Percentiles rank a stretch among this genome's conserved stretches.
Conservation (phyloP, 352 stramenopile species). For the Globisporangium cystogenes region DNA sequence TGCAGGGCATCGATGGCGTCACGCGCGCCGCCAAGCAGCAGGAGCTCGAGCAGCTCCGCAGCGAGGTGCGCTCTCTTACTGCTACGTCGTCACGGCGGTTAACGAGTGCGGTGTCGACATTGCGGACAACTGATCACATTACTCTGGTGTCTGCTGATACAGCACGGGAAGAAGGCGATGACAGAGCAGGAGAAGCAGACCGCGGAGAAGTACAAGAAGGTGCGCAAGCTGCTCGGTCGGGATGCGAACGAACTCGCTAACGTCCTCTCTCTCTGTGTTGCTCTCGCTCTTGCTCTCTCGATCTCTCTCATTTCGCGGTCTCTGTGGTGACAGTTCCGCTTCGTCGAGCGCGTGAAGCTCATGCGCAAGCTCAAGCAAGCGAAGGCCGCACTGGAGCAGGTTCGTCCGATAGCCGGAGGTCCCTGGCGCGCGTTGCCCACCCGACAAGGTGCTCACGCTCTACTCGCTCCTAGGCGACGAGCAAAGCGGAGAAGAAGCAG, state of each 20-base stretch:
- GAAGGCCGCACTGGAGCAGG: constrained; percentile 41
- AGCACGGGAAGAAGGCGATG: constrained; percentile 43
- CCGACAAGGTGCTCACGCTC: no score
- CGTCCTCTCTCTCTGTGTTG: not conserved
- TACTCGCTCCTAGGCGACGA: constrained; percentile 17
- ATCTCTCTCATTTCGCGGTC: not conserved
- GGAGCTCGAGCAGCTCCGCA: constrained; percentile 40
- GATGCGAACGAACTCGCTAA: not conserved
- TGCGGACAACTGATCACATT: no score
- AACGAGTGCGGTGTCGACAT: not conserved
- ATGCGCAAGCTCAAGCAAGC: constrained; percentile 75
- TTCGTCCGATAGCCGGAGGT: no score
- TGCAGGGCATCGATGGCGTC: constrained; percentile 35
- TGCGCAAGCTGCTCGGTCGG: constrained; percentile 9
- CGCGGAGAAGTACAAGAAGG: constrained; percentile 78
- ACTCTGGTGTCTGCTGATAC: not conserved
- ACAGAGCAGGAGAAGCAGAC: constrained; percentile 62
- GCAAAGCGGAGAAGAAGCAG: constrained; percentile 33
- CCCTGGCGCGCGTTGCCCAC: no score
- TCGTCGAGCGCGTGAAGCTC: constrained; percentile 81
- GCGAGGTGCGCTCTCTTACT: constrained; percentile 21
- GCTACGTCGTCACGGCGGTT: not conserved
- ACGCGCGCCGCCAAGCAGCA: constrained; percentile 38
- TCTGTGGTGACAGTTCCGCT: constrained; percentile 37
- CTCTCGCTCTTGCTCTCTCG: no score